Conservation (phyloP, 176 grass and related monocot genomes). For the Aegilops speltoides region DNA sequence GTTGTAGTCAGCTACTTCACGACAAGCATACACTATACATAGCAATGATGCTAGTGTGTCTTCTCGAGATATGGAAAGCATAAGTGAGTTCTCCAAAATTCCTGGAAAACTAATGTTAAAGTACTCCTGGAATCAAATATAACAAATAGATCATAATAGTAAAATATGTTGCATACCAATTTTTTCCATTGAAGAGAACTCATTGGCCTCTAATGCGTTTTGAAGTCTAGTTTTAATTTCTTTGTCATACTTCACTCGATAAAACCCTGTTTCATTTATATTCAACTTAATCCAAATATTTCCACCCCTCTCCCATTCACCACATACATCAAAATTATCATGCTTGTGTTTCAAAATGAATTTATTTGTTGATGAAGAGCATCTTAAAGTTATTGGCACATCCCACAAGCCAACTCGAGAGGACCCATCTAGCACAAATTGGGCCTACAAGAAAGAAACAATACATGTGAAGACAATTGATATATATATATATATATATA, state of each 20-base stretch:
- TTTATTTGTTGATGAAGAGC: constrained; percentile 52
- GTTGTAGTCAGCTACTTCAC: constrained; percentile 48
- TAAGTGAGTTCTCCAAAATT: constrained; percentile 66
- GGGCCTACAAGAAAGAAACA: constrained; percentile 42
- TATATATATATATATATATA: not conserved
- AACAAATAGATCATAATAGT: not conserved
- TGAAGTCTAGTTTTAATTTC: constrained; percentile 52
- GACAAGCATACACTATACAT: constrained; percentile 60
- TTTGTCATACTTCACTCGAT: constrained; percentile 78
- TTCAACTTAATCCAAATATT: constrained; percentile 73
- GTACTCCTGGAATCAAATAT: not conserved
- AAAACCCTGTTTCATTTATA: constrained; percentile 78
- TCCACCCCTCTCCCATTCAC: constrained; percentile 2
- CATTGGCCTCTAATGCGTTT: constrained; percentile 57
- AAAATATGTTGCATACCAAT: constrained; percentile 50
- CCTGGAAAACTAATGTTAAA: constrained; percentile 42
- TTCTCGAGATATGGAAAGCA: constrained; percentile 56
- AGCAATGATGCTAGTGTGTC: constrained; percentile 64
- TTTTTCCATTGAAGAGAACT: constrained; percentile 68
- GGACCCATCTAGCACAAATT: constrained; percentile 70
- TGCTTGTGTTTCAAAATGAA: constrained; percentile 56
- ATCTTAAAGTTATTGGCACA: constrained; percentile 57
- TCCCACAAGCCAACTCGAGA: constrained; percentile 55
- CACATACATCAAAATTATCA: constrained; percentile 47
- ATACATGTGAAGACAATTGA: not conserved